Evolutionary conservation across 805 yeast species (phyloP).

Genomic region (Alloascoidea hylecoeti): DNA sequence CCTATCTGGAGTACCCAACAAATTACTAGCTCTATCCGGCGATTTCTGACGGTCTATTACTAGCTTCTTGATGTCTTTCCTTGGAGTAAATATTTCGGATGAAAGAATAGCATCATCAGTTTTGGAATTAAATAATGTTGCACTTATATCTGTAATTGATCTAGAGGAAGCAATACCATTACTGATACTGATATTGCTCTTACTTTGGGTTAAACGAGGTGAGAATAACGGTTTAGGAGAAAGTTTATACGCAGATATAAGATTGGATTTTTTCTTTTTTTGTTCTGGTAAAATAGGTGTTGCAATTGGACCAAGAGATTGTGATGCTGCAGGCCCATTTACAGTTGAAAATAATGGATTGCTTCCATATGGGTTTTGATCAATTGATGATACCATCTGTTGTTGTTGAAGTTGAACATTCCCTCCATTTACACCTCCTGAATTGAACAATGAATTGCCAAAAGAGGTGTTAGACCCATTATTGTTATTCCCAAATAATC

Average conservation of each 20-base stretch:
- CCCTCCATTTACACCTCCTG: background rate
- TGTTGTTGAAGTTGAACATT: constrained; percentile 13
- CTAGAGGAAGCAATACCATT: constrained; percentile 8
- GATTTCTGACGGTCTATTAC: constrained; percentile 32
- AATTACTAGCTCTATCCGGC: no score
- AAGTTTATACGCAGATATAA: constrained; percentile 44
- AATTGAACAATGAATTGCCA: constrained; percentile 11
- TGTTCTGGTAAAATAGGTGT: constrained; percentile 24
- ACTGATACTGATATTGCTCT: constrained; percentile 7
- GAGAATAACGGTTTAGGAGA: constrained; percentile 48
- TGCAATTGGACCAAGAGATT: constrained; percentile 28
- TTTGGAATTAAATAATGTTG: constrained; percentile 22
- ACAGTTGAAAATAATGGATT: constrained; percentile 45
- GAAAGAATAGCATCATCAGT: constrained; percentile 59
- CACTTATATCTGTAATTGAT: constrained; percentile 5
- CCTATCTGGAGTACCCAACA: no score
- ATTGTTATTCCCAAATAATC: constrained; percentile 14
- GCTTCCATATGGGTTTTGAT: constrained; percentile 65
- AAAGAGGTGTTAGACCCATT: constrained; percentile 15
- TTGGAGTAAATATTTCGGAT: constrained; percentile 60
- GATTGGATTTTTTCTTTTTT: constrained; percentile 44
- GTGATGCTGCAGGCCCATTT: constrained; percentile 22
- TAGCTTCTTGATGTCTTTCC: constrained; percentile 35
- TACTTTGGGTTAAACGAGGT: constrained; percentile 5
- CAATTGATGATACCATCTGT: constrained; percentile 20